Conservation (phyloP, 208 protist genomes). For the Crithidia expoeki region DNA sequence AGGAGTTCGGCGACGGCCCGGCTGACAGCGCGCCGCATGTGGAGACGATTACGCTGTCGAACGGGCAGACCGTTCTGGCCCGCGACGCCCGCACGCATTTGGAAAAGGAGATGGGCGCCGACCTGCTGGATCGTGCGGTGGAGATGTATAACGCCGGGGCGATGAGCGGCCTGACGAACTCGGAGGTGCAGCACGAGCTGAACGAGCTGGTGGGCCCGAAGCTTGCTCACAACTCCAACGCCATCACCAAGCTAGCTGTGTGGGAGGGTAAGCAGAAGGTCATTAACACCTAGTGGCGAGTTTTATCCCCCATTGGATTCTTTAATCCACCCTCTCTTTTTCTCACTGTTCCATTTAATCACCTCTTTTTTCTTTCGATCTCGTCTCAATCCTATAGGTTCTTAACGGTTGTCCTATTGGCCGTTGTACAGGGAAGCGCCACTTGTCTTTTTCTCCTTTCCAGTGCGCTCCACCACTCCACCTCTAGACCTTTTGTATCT, state of each 20-base stretch:
- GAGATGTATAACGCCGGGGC: constrained; percentile 75
- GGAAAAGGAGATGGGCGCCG: constrained; percentile 67
- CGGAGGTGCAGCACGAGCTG: constrained; percentile 77
- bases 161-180: constrained; percentile 63
- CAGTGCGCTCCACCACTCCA: too few relatives aligned
- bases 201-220: constrained; percentile 62
- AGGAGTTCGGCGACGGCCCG: constrained; percentile 85
- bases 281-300: constrained; percentile 14
- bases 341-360: constrained; percentile 12
- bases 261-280: constrained; percentile 83
- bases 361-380: neutral
- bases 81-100: constrained; percentile 61
- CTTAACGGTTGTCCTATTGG: too few relatives aligned
- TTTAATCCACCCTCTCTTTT: neutral
- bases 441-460: constrained; percentile 23
- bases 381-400: neutral
- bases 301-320: neutral
- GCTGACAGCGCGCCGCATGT: constrained; percentile 56
- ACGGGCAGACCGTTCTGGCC: constrained; percentile 61
- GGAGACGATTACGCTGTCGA: constrained; percentile 73
- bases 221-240: constrained; percentile 78
- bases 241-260: constrained; percentile 82
- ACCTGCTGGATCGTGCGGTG: constrained; percentile 70
- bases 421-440: neutral
- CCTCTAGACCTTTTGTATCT: constrained; percentile 4